Evolutionary conservation across 2,329 filamentous ascomycete genomes (phyloP).

Genomic region (Nemania sp.): DNA sequence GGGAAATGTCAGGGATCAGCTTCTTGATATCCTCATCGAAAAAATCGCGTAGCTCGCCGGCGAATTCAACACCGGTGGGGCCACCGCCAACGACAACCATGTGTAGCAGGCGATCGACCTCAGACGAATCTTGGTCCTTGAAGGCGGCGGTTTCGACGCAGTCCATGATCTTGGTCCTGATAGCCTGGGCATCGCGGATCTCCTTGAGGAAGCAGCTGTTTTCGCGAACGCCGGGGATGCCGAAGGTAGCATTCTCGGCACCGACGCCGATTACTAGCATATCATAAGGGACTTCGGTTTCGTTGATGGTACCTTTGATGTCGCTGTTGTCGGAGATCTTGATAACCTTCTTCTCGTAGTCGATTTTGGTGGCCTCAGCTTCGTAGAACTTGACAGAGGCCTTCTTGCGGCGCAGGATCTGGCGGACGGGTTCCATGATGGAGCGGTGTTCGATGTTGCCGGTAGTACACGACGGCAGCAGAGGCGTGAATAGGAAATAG

Average conservation of each 20-base stretch:
- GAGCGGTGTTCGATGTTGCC: slow-evolving; percentile 98
- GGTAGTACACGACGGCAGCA: slow-evolving; percentile 95
- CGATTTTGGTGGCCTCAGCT: slow-evolving; percentile 94
- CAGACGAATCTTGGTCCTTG: slow-evolving; percentile 88
- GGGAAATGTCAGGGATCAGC: slow-evolving; percentile 92
- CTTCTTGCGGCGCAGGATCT: slow-evolving; percentile 94
- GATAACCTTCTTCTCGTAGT: slow-evolving; percentile 86
- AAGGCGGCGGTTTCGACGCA: slow-evolving; percentile 98
- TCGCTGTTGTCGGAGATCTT: slow-evolving; percentile 91
- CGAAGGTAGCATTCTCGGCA: slow-evolving; percentile 97
- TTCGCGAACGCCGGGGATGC: slow-evolving; percentile 92
- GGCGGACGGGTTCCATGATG: slow-evolving; percentile 98
- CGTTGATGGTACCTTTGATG: slow-evolving; percentile 77
- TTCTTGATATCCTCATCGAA: slow-evolving; percentile 98
- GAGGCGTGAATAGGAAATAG: slow-evolving; percentile 99
- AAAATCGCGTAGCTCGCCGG: slow-evolving; percentile 97
- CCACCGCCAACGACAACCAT: slow-evolving; percentile 97
- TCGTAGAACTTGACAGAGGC: slow-evolving; percentile 95
- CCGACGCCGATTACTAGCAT: slow-evolving; percentile 98
- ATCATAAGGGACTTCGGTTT: slow-evolving; percentile 93
- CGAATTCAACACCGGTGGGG: slow-evolving; percentile 96
- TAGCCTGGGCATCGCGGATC: slow-evolving; percentile 91
- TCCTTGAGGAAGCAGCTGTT: slow-evolving; percentile 98
- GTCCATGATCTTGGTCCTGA: slow-evolving; percentile 99
- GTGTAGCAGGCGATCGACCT: slow-evolving; percentile 91